These are phyloP conservation scores for Podospora conica DNA, from an alignment of 495 filamentous ascomycete genomes.

Conservation along the genomic window DNA sequence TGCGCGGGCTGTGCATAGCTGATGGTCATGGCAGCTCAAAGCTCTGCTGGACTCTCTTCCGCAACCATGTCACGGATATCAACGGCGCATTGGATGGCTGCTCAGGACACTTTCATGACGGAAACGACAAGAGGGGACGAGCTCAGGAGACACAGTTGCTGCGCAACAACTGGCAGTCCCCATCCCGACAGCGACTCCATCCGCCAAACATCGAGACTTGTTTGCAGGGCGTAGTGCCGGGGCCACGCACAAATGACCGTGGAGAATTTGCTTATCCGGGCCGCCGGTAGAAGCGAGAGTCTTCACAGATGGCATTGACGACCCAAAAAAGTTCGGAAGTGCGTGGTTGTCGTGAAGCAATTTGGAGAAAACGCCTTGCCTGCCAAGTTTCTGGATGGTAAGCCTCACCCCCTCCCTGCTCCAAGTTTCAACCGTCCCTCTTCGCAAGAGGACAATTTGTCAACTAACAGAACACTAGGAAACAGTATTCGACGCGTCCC, in stretches of 20 bases:
- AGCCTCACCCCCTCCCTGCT: slow-evolving; percentile 6
- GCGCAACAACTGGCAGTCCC: background rate
- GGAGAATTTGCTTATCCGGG: background rate
- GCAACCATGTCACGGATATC: background rate
- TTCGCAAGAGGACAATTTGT: too few relatives aligned
- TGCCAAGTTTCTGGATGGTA: background rate
- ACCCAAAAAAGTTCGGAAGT: background rate
- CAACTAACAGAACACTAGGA: background rate
- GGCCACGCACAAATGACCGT: background rate
- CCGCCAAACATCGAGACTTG: background rate
- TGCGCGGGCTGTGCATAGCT: background rate
- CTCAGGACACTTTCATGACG: background rate
- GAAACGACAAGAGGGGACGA: background rate
- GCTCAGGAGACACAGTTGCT: background rate
- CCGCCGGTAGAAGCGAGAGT: slow-evolving; percentile 1
- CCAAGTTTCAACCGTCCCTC: slow-evolving; percentile 12
- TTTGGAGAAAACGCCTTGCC: slow-evolving; percentile 7
- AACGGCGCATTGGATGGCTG: background rate
- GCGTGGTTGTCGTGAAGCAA: background rate
- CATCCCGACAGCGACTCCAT: background rate
- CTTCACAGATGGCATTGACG: background rate
- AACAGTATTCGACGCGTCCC: background rate
- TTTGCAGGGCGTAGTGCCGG: background rate
- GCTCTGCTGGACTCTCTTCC: background rate
- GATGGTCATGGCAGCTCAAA: background rate